Conservation (phyloP, 306 rosid genomes). For the Lathyrus tuberosus region DNA sequence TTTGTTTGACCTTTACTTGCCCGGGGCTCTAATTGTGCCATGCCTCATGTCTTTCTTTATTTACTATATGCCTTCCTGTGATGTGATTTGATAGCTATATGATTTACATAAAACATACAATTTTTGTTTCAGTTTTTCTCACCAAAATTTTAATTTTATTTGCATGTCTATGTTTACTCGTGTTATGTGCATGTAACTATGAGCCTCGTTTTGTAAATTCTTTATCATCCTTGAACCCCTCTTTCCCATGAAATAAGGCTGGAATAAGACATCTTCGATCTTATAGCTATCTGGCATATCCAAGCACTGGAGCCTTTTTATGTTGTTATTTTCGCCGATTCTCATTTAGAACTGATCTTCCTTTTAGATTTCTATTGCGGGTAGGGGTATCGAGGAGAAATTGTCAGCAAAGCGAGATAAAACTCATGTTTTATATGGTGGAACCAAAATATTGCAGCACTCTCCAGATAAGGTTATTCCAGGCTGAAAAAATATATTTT, state of each 20-base stretch:
- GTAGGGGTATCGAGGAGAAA: slow-evolving; percentile 76
- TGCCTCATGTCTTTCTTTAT: background rate
- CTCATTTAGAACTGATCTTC: slow-evolving; percentile 39
- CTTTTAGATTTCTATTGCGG: slow-evolving; percentile 73
- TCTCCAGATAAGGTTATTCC: slow-evolving; percentile 83
- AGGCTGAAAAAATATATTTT: slow-evolving; percentile 9
- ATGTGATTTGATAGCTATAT: slow-evolving; percentile 16
- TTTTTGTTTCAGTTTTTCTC: slow-evolving; percentile 16
- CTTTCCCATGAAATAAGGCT: slow-evolving; percentile 15
- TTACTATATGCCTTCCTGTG: background rate
- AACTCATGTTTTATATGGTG: slow-evolving; percentile 89
- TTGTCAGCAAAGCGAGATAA: slow-evolving; percentile 85
- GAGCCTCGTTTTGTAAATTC: slow-evolving; percentile 21
- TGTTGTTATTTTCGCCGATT: slow-evolving; percentile 25
- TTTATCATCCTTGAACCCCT: slow-evolving; percentile 3
- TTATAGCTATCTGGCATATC: slow-evolving; percentile 14
- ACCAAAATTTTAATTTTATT: slow-evolving; percentile 1
- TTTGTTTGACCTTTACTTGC: slow-evolving; percentile 16
- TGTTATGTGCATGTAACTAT: slow-evolving; percentile 15
- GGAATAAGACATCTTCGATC: slow-evolving; percentile 16
- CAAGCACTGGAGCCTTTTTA: slow-evolving; percentile 19
- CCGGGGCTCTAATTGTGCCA: slow-evolving; percentile 5
- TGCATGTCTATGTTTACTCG: slow-evolving; percentile 22
- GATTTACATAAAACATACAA: slow-evolving; percentile 13
- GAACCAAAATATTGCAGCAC: slow-evolving; percentile 98